These are phyloP conservation scores for Botrytis galanthina DNA, from an alignment of 2,329 filamentous ascomycete genomes.

Conservation along the genomic window DNA sequence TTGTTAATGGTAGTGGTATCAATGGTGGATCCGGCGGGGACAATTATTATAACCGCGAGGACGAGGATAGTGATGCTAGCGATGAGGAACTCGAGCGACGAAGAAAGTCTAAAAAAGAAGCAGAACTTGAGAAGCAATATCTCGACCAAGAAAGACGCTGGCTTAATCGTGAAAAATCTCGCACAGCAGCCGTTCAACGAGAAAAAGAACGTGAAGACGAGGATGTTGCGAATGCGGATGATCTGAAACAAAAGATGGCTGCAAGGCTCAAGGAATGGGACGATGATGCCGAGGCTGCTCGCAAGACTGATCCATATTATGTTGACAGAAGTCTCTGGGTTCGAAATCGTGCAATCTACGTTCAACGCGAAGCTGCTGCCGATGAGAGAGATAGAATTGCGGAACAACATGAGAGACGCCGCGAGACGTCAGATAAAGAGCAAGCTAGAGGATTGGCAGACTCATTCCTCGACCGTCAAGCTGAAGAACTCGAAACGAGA, in stretches of 20 bases:
- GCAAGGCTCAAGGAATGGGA: constrained; percentile 79
- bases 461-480: constrained; percentile 83
- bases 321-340: constrained; percentile 81
- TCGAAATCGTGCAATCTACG: constrained; percentile 72
- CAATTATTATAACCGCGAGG: constrained; percentile 61
- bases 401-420: constrained; percentile 72
- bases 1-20: constrained; percentile 74
- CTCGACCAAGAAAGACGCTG: constrained; percentile 85
- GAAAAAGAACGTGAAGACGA: constrained; percentile 78
- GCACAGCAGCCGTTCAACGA: constrained; percentile 80
- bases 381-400: constrained; percentile 81
- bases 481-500: constrained; percentile 66
- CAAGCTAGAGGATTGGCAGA: constrained; percentile 82
- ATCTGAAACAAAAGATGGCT: constrained; percentile 64
- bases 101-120: constrained; percentile 65
- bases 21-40: constrained; percentile 53
- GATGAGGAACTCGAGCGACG: constrained; percentile 81
- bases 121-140: constrained; percentile 77
- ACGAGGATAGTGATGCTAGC: constrained; percentile 83
- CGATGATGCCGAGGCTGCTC: constrained; percentile 76
- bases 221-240: constrained; percentile 64
- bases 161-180: constrained; percentile 82
- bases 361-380: constrained; percentile 68
- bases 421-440: constrained; percentile 69
- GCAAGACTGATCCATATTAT: constrained; percentile 80